Conservation (phyloP, 1,284 basidiomycete genomes). For the Irpex sp. region DNA sequence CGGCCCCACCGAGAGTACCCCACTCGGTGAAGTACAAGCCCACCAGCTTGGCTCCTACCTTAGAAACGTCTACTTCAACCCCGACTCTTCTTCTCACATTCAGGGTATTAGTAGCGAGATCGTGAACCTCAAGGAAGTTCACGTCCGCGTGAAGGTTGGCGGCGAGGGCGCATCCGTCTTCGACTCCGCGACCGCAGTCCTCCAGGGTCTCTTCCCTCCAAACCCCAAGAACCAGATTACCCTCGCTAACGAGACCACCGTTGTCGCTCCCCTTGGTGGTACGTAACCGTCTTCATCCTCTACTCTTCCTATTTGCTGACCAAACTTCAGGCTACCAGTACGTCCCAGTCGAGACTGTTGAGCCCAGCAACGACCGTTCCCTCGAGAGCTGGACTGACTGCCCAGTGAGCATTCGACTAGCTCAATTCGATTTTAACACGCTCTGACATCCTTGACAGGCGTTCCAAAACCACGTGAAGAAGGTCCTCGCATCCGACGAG, state of each 20-base stretch:
- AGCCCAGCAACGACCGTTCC: slow-evolving; percentile 78
- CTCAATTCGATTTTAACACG: background rate
- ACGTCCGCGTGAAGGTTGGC: slow-evolving; percentile 77
- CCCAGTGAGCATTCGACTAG: slow-evolving; percentile 44
- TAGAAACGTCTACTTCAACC: slow-evolving; percentile 66
- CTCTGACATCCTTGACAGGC: slow-evolving; percentile 32
- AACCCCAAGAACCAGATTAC: slow-evolving; percentile 63
- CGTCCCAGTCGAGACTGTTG: slow-evolving; percentile 79
- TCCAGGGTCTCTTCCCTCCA: slow-evolving; percentile 81
- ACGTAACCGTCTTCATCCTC: background rate
- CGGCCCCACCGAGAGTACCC: slow-evolving; percentile 74
- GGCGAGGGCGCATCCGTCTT: slow-evolving; percentile 83
- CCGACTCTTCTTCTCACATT: slow-evolving; percentile 63
- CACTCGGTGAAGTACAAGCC: slow-evolving; percentile 81
- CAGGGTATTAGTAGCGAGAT: slow-evolving; percentile 62
- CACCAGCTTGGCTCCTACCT: slow-evolving; percentile 68
- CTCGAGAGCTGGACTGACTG: slow-evolving; percentile 85
- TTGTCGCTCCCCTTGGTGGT: slow-evolving; percentile 66
- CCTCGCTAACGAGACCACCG: slow-evolving; percentile 74
- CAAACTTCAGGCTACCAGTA: slow-evolving; percentile 68
- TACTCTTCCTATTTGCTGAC: background rate
- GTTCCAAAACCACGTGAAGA: slow-evolving; percentile 59
- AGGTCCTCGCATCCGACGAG: slow-evolving; percentile 53
- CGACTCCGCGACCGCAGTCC: slow-evolving; percentile 73
- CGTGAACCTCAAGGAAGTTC: slow-evolving; percentile 68